A percentile compares a stretch with the other conserved stretches of the same genome.
These are phyloP conservation scores for Ophiocordyceps polyrhachis-furcata DNA, from an alignment of 2,329 filamentous ascomycete genomes.

Conservation along the genomic window DNA sequence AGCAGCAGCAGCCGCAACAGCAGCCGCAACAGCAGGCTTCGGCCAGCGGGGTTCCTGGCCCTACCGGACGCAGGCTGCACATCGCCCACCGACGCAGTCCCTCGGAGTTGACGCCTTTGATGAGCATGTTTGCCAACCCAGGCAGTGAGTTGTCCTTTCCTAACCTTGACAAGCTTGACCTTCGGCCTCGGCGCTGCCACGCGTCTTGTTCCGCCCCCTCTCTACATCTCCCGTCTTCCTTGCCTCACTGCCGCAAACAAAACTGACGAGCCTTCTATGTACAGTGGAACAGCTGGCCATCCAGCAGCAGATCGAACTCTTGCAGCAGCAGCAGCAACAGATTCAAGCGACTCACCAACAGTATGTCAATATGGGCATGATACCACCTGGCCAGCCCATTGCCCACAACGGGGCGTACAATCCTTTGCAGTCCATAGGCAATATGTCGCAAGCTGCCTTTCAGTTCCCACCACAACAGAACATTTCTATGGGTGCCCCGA, in stretches of 20 bases:
- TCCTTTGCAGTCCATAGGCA: slow-evolving; percentile 63
- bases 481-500: slow-evolving; percentile 55
- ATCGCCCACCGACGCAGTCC: slow-evolving; percentile 95
- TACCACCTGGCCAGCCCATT: slow-evolving; percentile 63
- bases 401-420: slow-evolving; percentile 53
- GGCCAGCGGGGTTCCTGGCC: slow-evolving; percentile 45
- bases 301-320: slow-evolving; percentile 91
- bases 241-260: slow-evolving; percentile 1
- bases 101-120: slow-evolving; percentile 88
- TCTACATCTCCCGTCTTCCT: not conserved
- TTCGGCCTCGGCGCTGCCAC: not conserved
- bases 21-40: slow-evolving; percentile 31
- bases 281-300: slow-evolving; percentile 93
- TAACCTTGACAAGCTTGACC: not conserved
- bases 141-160: slow-evolving; percentile 34
- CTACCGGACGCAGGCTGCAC: slow-evolving; percentile 76
- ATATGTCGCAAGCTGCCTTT: slow-evolving; percentile 65
- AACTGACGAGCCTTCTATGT: not conserved
- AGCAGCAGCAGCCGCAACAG: slow-evolving; percentile 24
- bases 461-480: slow-evolving; percentile 72
- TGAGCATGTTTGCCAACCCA: slow-evolving; percentile 68
- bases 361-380: slow-evolving; percentile 94
- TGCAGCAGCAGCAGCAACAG: slow-evolving; percentile 96
- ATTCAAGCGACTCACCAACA: slow-evolving; percentile 93
- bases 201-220: not conserved